A percentile compares a stretch with the other conserved stretches of the same genome.
Conservation (phyloP, 179 eudicot genomes). For the Carnegiea gigantea region DNA sequence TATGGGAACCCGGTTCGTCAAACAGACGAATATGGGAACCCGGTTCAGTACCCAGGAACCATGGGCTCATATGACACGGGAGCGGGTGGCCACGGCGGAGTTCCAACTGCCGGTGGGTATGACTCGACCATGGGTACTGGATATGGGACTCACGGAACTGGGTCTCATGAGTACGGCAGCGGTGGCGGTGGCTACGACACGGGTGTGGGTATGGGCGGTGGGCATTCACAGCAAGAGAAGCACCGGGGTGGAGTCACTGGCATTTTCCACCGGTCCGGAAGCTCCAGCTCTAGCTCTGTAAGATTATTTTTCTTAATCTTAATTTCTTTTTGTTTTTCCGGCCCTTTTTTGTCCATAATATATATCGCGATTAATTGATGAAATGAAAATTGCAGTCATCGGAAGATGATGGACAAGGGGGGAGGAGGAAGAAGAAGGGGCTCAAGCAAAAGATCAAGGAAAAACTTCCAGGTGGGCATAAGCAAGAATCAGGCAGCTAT, state of each 20-base stretch:
- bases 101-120: slow-evolving; percentile 11
- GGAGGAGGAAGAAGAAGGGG: slow-evolving; percentile 48
- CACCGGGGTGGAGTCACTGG: slow-evolving; percentile 32
- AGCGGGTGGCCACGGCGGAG: slow-evolving; percentile 12
- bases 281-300: slow-evolving; percentile 52
- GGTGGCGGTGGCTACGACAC: slow-evolving; percentile 10
- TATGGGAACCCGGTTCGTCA: slow-evolving; percentile 43
- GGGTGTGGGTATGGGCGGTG: slow-evolving; percentile 3
- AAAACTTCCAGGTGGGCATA: slow-evolving; percentile 35
- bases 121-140: slow-evolving; percentile 10
- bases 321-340: too few relatives aligned
- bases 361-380: background rate
- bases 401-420: slow-evolving; percentile 42
- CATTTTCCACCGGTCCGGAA: slow-evolving; percentile 42
- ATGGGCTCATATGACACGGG: slow-evolving; percentile 45
- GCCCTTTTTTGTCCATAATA: background rate
- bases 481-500: slow-evolving; percentile 16
- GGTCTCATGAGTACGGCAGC: background rate
- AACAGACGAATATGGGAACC: slow-evolving; percentile 32
- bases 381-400: slow-evolving; percentile 32
- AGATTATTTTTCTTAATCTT: background rate
- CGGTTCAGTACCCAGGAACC: slow-evolving; percentile 32
- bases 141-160: background rate
- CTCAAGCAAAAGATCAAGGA: slow-evolving; percentile 48
- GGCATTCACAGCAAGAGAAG: slow-evolving; percentile 18